phyloP scores from a whole-genome alignment of 176 grass and related monocot genomes.

The Eragrostis nindensis region DNA sequence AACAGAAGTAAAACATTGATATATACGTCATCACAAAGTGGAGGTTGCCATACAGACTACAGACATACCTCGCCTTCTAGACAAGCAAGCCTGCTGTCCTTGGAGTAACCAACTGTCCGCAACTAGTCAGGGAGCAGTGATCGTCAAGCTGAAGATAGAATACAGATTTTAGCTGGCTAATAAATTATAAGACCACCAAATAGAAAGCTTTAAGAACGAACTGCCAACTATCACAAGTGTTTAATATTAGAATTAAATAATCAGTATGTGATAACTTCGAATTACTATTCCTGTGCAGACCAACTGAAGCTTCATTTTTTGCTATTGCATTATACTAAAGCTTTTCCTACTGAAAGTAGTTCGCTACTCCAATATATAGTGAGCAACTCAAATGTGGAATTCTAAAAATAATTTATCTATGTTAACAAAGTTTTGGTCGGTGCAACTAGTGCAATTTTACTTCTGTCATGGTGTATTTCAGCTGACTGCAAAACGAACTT shows the following conservation, averaged over 20 bases:
- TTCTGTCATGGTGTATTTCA: neutral
- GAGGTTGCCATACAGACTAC: neutral
- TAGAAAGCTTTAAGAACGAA: constrained; percentile 30
- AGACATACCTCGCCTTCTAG: constrained; percentile 28
- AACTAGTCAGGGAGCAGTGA: constrained; percentile 33
- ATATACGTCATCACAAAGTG: constrained; percentile 43
- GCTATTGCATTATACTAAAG: neutral
- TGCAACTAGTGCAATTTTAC: neutral
- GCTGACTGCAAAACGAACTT: neutral
- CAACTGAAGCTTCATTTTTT: neutral
- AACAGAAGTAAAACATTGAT: constrained; percentile 33
- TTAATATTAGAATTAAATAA: constrained; percentile 23
- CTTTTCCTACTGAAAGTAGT: neutral
- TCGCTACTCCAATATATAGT: neutral
- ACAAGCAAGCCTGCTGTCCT: constrained; percentile 32
- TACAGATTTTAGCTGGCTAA: constrained; percentile 47
- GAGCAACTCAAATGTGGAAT: constrained; percentile 34
- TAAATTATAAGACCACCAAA: constrained; percentile 54
- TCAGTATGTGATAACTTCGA: neutral
- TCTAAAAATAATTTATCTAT: neutral
- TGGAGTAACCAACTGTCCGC: constrained; percentile 22
- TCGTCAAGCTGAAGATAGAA: constrained; percentile 44
- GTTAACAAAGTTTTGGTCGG: constrained; percentile 1
- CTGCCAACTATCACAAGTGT: constrained; percentile 1
- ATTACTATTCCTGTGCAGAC: neutral